These are phyloP conservation scores for Globisporangium cylindrosporum DNA, from an alignment of 352 stramenopile species.

Conservation along the genomic window DNA sequence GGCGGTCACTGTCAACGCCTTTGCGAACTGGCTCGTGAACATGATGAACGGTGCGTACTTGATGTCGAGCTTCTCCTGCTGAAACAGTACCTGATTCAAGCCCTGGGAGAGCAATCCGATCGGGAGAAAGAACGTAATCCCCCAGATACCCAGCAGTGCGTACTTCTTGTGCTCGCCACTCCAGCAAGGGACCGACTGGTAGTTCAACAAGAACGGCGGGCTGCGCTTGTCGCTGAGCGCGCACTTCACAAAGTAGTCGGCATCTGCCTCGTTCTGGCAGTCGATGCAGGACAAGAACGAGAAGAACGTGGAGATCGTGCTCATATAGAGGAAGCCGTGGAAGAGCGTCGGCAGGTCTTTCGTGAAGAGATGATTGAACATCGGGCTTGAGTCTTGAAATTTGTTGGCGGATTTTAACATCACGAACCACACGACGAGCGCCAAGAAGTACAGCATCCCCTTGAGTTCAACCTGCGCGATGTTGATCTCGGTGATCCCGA, in stretches of 20 bases:
- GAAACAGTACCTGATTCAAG: slow-evolving; percentile 68
- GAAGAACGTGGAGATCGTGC: slow-evolving; percentile 58
- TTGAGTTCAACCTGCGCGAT: slow-evolving; percentile 40
- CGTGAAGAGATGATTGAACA: slow-evolving; percentile 49
- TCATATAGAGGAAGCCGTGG: slow-evolving; percentile 57
- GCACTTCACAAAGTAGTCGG: slow-evolving; percentile 13
- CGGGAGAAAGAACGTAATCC: slow-evolving; percentile 54
- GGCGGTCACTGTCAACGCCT: slow-evolving; percentile 37
- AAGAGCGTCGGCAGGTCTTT: slow-evolving; percentile 53
- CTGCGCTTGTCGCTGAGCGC: not conserved
- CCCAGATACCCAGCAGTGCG: slow-evolving; percentile 52
- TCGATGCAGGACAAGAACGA: slow-evolving; percentile 58
- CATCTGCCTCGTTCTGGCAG: slow-evolving; percentile 21
- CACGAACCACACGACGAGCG: slow-evolving; percentile 41
- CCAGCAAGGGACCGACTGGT: slow-evolving; percentile 46
- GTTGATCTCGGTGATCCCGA: slow-evolving; percentile 36
- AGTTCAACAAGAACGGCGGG: slow-evolving; percentile 39
- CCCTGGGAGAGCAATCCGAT: slow-evolving; percentile 53
- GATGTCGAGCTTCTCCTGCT: slow-evolving; percentile 56
- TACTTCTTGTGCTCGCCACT: slow-evolving; percentile 36
- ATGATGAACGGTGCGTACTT: slow-evolving; percentile 57
- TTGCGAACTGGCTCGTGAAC: slow-evolving; percentile 52
- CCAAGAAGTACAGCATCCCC: slow-evolving; percentile 23
- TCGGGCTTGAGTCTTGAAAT: slow-evolving; percentile 52
- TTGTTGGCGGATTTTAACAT: slow-evolving; percentile 70